A percentile compares a stretch with the other conserved stretches of the same genome.
phyloP scores from a whole-genome alignment of 441 rosid genomes.

The Pelargonium fulgidum region DNA sequence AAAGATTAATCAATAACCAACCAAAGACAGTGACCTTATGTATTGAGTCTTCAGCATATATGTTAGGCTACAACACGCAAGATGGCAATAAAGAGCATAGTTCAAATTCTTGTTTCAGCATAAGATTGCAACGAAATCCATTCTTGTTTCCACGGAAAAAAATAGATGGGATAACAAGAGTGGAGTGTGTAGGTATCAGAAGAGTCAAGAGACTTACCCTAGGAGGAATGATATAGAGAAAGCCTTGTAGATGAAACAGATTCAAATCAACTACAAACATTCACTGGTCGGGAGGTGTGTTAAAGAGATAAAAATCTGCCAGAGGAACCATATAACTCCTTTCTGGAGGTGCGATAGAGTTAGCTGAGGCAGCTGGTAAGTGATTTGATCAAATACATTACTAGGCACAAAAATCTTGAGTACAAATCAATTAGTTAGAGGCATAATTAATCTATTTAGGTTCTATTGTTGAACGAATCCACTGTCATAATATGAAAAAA shows the following conservation, averaged over 20 bases:
- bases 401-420: neutral
- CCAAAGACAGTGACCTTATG: neutral
- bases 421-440: neutral
- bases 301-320: neutral
- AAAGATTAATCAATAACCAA: neutral
- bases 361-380: neutral
- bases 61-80: neutral
- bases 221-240: neutral
- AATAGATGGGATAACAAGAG: constrained; percentile 1
- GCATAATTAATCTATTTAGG: neutral
- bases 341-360: constrained; percentile 2
- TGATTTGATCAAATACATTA: neutral
- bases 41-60: constrained; percentile 1
- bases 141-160: neutral
- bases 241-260: neutral
- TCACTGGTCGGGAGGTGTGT: neutral
- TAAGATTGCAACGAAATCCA: neutral
- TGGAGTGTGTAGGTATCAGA: neutral
- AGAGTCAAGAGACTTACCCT: neutral
- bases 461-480: neutral
- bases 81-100: neutral
- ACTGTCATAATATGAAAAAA: neutral
- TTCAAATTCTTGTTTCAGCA: neutral
- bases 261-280: neutral
- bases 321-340: constrained; percentile 1